A percentile compares a stretch with the other conserved stretches of the same genome.
phyloP scores from a whole-genome alignment of 352 stramenopile genomes.

The Phytophthora niederhauseri region DNA sequence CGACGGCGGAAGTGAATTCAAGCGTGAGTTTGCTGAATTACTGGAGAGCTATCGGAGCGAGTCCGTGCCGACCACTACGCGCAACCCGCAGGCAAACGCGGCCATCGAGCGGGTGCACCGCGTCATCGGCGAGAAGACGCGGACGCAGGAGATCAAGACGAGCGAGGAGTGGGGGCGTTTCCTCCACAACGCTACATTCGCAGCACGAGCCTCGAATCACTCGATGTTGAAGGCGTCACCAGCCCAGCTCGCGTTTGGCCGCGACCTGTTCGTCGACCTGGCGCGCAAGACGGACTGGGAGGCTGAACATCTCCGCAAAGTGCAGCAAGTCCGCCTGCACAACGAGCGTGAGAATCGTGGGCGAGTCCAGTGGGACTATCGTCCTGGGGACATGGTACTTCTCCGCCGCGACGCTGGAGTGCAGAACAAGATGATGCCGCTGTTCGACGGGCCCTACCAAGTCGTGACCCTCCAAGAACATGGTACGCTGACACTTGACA shows the following conservation, averaged over 20 bases:
- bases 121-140: conserved; percentile 11
- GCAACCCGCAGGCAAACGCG: conserved; percentile 11
- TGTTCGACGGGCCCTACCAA: too few species aligned
- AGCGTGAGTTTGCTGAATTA: conserved; percentile 1
- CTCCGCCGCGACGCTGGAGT: not conserved
- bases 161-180: conserved; percentile 5
- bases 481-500: too few species aligned
- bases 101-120: conserved; percentile 7
- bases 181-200: conserved; percentile 9
- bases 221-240: conserved; percentile 1
- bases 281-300: not conserved
- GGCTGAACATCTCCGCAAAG: not conserved
- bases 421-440: too few species aligned
- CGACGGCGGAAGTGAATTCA: conserved; percentile 6
- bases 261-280: not conserved
- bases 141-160: not conserved
- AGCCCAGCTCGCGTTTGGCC: conserved; percentile 4
- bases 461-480: too few species aligned
- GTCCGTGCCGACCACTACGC: not conserved
- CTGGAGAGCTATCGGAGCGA: conserved; percentile 10
- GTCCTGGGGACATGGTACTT: not conserved
- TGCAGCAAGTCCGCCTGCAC: not conserved
- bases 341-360: not conserved
- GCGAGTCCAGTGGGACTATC: not conserved
- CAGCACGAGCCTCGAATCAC: not conserved